Conservation (phyloP, 2,329 filamentous ascomycete genomes). For the Dactylellina leptospora region DNA sequence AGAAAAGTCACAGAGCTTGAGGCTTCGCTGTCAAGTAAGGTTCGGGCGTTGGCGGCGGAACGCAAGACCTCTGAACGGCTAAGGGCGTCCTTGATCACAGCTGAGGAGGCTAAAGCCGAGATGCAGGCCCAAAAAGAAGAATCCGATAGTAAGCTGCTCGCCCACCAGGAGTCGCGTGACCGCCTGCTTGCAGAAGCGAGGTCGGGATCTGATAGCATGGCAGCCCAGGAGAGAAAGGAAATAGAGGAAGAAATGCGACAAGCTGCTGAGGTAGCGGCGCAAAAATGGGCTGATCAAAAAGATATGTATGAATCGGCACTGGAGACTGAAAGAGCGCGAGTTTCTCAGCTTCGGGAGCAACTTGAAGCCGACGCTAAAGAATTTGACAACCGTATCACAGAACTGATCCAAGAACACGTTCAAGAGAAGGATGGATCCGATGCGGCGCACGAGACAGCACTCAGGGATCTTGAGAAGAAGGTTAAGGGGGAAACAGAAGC, state of each 20-base stretch:
- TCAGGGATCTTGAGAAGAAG: slow-evolving; percentile 15
- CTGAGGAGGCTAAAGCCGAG: slow-evolving; percentile 32
- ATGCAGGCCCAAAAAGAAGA: slow-evolving; percentile 29
- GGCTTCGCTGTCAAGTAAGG: slow-evolving; percentile 37
- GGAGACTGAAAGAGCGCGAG: slow-evolving; percentile 9
- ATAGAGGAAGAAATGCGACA: slow-evolving; percentile 14
- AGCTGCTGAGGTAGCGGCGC: neutral
- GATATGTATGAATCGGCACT: slow-evolving; percentile 24
- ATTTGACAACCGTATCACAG: slow-evolving; percentile 26
- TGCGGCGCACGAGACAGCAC: neutral
- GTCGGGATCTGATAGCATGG: neutral
- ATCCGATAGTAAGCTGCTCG: slow-evolving; percentile 7
- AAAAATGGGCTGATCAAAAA: slow-evolving; percentile 8
- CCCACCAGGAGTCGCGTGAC: slow-evolving; percentile 12
- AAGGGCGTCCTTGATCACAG: slow-evolving; percentile 15
- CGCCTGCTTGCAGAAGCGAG: slow-evolving; percentile 11
- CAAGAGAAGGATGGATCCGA: slow-evolving; percentile 22
- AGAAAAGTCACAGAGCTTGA: slow-evolving; percentile 47
- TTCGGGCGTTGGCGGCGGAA: slow-evolving; percentile 34
- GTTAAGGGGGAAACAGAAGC: slow-evolving; percentile 11
- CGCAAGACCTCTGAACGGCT: slow-evolving; percentile 45
- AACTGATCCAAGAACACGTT: slow-evolving; percentile 29
- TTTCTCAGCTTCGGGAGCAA: slow-evolving; percentile 26
- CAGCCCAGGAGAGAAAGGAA: slow-evolving; percentile 1
- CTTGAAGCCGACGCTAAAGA: slow-evolving; percentile 24